Evolutionary conservation across 495 filamentous ascomycete genomes (phyloP), one percentile per base, ranked within the genome.

Genomic region (Eremomyces bilateralis): DNA sequence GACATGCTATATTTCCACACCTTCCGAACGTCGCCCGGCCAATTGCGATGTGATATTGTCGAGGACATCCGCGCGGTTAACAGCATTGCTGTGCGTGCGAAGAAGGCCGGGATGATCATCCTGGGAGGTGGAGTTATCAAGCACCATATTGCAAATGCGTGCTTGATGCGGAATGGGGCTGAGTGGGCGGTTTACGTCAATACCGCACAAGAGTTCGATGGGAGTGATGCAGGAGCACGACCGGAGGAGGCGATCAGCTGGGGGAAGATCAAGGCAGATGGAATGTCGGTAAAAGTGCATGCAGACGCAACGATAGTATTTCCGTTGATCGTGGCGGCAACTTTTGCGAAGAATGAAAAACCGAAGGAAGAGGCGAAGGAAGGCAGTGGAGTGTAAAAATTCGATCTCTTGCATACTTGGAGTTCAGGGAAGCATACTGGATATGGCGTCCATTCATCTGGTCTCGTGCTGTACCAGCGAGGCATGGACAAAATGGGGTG

Each of bases 1-100:
- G 88, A 97, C 49, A 97, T 97, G 90, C 55, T 95, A 17, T 93
- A 91, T 52, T 93, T 94, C 54, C 83, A 95, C 58, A 88, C 82
- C 1, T 97, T 74, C 67, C 80, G 77, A 47, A 58, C 76, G 0
- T 80, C 76, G 11, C 88, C 84, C 1, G 54, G 61, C 40, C 74
- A 78, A 50, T 60, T 97, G 15, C 60, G 69, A 20, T 68, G 93
- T 22, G 85, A 93, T 48, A 85, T 92, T 34, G 73, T 93, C 4
- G 74, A 81, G 35, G 84, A 94, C 45, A 79, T 93, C 34, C 68
- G 88, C 15, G 69, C 62, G 33, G 79, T 94, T 53, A 95, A 97
- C 55, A 80, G 78, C 6, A 69, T 94, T 34, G 71, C 85, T 1
- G 76, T 93, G 11, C 59, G 73, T 20, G 85, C 88, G 1, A 74